Base-by-base conservation (phyloP, 208 protist genomes). In the Phytomonas francai region DNA sequence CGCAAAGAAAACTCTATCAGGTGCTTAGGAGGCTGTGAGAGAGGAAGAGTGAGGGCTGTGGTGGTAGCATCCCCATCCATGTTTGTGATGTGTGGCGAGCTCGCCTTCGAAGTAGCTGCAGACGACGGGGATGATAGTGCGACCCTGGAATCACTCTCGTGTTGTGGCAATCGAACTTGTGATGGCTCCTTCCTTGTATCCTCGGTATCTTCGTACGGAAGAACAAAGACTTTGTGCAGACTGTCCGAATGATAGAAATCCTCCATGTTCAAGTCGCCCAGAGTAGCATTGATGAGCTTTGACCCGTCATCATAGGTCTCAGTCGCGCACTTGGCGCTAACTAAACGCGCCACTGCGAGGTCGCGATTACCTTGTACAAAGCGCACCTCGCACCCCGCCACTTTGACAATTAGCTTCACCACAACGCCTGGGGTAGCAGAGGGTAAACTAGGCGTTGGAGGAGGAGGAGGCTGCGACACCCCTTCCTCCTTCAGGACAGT, bases 241-340 rank as follows among this genome's bases (percentile, higher is more conserved):
- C 80, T 85, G 25, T 76, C 30, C 9, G 58, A 25, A 12, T 76
- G 79, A 49, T 69, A 66, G 31, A 59, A 45, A 76, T 93, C 84
- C 22, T 73, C 65, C 66, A 93, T 77, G 59, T 72, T 76, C n/a
- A 89, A 49, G 56, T 71, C 78, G 16, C 68, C 83, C 30, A 93
- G 63, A 25, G 81, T 76, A n/a, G 78, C 68, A 2, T 65, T 64
- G 8, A 85, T 34, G 36, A 68, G 54, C 28, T 33, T 84, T 2
- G 80, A 77, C 25, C 75, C 77, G 67, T 93, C 76, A 0, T 57
- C 57, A 71, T 76, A 85, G 6, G 73, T 31, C 7, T 59, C 57
- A 62, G 72, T 76, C 31, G 73, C 64, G 34, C 75, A 63, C 45
- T 33, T 69, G 14, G 77, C 77, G 45, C 56, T 42, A 29, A 65